Base-by-base conservation (phyloP, 129 eudicot species). In the Lactuca saligna region DNA sequence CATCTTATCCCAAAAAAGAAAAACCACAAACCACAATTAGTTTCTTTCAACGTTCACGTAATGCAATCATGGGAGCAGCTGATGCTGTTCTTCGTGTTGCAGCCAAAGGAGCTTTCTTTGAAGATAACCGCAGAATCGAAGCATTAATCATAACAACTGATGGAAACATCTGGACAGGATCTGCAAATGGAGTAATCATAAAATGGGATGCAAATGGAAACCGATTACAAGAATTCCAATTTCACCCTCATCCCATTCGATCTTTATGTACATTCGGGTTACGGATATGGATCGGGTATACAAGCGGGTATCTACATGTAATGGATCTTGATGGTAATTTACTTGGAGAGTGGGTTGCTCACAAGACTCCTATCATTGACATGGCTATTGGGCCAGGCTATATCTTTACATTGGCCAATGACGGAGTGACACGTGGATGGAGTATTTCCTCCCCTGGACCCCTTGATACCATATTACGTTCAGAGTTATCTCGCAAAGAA, bases 21-120 rank as follows among this genome's bases (percentile, higher is more conserved):
- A 89, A 86, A 69, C 3, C 79, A 33, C 97, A 83, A 75, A 78
- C 71, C 41, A 63, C 97, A 35, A 55, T 93, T 39, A 80, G 75
- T 65, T 93, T 93, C 74, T 93, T 93, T 41, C 98, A 93, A 80
- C 95, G 97, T 5, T 89, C 98, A 63, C 98, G 98, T 57, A 89
- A 93, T 80, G 98, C 95, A 57, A 81, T 93, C 70, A 16, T 89
- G 70, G 98, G 98, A 66, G 98, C 98, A 68, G 98, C 98, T 57
- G 98, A 93, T 83, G 98, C 97, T 73, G 98, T 93, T 35, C 95
- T 87, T 41, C 88, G 98, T 65, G 98, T 66, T 78, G 97, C 98
- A 17, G 88, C 82, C 7, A 89, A 87, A 79, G 97, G 98, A 74
- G 81, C 86, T 15, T 84, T 63, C 46, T 88, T 90, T 49, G 98